Evolutionary conservation across 2,329 filamentous ascomycete species (phyloP).

Genomic region (Hypoxylon sp.): DNA sequence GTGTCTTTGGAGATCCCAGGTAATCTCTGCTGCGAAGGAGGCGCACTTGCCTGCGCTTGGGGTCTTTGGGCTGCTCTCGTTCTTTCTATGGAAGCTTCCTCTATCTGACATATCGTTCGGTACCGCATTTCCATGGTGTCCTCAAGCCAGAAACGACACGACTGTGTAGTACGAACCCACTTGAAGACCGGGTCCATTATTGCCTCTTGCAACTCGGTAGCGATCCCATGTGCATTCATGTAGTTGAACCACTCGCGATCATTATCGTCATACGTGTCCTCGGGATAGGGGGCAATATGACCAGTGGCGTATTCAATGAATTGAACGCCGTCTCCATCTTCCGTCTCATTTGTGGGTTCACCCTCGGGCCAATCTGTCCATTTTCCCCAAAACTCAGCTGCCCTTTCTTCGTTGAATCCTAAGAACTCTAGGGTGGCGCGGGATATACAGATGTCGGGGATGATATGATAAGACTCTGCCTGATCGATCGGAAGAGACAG

Average conservation of each 20-base stretch:
- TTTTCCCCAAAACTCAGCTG: not conserved
- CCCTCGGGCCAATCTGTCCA: not conserved
- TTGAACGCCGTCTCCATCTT: not conserved
- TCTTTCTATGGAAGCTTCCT: no score
- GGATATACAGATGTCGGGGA: not conserved
- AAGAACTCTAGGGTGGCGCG: not conserved
- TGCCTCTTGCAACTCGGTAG: not conserved
- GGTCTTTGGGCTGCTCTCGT: no score
- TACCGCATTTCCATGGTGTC: not conserved
- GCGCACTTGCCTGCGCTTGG: no score
- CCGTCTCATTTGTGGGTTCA: not conserved
- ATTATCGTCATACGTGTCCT: not conserved
- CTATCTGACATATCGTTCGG: not conserved
- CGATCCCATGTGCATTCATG: not conserved
- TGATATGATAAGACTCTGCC: not conserved
- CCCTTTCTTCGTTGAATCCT: not conserved
- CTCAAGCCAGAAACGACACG: not conserved
- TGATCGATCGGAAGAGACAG: not conserved
- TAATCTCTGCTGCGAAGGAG: not conserved
- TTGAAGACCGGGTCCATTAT: not conserved
- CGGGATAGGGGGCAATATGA: not conserved
- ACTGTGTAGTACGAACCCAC: not conserved
- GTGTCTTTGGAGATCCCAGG: not conserved
- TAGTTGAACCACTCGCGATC: not conserved
- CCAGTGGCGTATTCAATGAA: not conserved